Evolutionary conservation across 495 filamentous ascomycete genomes (phyloP).

Genomic region (Elasticomyces elasticus): DNA sequence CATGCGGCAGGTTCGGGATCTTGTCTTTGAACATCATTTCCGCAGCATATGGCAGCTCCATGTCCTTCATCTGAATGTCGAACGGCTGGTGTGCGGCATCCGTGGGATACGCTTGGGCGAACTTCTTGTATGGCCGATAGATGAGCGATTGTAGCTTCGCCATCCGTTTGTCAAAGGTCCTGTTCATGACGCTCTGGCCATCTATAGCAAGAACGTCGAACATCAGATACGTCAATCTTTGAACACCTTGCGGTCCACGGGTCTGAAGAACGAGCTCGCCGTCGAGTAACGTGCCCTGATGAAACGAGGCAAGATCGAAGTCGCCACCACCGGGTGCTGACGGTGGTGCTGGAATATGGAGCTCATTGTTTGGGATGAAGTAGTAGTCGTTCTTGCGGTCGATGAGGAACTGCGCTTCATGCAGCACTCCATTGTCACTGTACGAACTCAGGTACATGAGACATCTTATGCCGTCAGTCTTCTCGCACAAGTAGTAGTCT

Average conservation of each 20-base stretch:
- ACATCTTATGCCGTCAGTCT: slow-evolving; percentile 92
- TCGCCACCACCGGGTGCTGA: not conserved
- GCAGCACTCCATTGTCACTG: slow-evolving; percentile 34
- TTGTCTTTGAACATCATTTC: slow-evolving; percentile 82
- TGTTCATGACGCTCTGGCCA: slow-evolving; percentile 59
- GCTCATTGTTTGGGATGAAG: slow-evolving; percentile 45
- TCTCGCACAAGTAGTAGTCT: slow-evolving; percentile 98
- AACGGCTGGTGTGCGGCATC: slow-evolving; percentile 66
- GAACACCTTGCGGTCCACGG: slow-evolving; percentile 46
- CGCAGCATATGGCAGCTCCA: slow-evolving; percentile 78
- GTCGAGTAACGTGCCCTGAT: slow-evolving; percentile 75
- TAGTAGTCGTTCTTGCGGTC: slow-evolving; percentile 97
- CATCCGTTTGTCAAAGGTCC: slow-evolving; percentile 77
- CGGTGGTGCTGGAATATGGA: slow-evolving; percentile 61
- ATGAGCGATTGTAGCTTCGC: slow-evolving; percentile 74
- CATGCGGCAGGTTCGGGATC: slow-evolving; percentile 74
- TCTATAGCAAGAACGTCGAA: slow-evolving; percentile 89
- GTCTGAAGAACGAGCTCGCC: slow-evolving; percentile 82
- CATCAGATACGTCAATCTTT: slow-evolving; percentile 70
- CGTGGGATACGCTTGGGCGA: slow-evolving; percentile 50
- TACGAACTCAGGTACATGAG: slow-evolving; percentile 71
- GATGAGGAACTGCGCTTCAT: slow-evolving; percentile 68
- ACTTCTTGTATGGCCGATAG: slow-evolving; percentile 68
- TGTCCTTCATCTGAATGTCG: slow-evolving; percentile 70
- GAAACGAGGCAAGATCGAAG: slow-evolving; percentile 41